A percentile compares a stretch with the other conserved stretches of the same genome.
Conservation (phyloP, 176 grass and related monocot genomes). For the Chrysopogon serrulatus region DNA sequence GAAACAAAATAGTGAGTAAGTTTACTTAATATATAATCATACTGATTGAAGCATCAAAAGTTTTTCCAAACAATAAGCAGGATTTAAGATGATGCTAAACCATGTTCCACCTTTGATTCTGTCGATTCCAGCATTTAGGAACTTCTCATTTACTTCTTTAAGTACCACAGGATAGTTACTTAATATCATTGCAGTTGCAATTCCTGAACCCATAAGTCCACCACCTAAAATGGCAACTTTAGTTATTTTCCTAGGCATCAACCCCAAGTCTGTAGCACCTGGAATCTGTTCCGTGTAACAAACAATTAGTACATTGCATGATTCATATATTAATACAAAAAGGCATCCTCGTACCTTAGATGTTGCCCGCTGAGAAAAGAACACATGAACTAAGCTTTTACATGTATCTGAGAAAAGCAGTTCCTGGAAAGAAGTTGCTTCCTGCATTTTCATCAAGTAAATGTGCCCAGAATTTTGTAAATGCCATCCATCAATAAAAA, state of each 20-base stretch:
- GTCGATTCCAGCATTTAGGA: slow-evolving; percentile 64
- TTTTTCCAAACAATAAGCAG: background rate
- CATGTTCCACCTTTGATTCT: slow-evolving; percentile 69
- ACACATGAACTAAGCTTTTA: slow-evolving; percentile 85
- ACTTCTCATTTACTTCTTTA: slow-evolving; percentile 93
- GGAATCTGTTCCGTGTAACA: slow-evolving; percentile 56
- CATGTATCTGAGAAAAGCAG: slow-evolving; percentile 92
- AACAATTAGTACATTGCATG: slow-evolving; percentile 4
- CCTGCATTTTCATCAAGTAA: slow-evolving; percentile 51
- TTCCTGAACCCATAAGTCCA: slow-evolving; percentile 90
- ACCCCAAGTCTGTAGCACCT: slow-evolving; percentile 71
- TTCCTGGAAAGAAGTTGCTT: slow-evolving; percentile 62
- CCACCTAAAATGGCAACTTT: slow-evolving; percentile 88
- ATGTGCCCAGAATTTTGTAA: slow-evolving; percentile 17
- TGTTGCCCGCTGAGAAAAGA: slow-evolving; percentile 83
- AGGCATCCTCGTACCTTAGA: slow-evolving; percentile 54
- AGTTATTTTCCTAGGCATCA: slow-evolving; percentile 68
- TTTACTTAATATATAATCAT: background rate
- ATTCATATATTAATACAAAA: slow-evolving; percentile 30
- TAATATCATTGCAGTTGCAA: slow-evolving; percentile 84
- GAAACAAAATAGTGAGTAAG: slow-evolving; percentile 22
- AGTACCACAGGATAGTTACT: slow-evolving; percentile 83
- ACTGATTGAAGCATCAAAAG: background rate
- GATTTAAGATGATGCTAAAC: background rate
- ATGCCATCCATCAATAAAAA: background rate